Base-by-base conservation (phyloP, 2,329 filamentous ascomycete species). In the Sporothrix brasiliensis region DNA sequence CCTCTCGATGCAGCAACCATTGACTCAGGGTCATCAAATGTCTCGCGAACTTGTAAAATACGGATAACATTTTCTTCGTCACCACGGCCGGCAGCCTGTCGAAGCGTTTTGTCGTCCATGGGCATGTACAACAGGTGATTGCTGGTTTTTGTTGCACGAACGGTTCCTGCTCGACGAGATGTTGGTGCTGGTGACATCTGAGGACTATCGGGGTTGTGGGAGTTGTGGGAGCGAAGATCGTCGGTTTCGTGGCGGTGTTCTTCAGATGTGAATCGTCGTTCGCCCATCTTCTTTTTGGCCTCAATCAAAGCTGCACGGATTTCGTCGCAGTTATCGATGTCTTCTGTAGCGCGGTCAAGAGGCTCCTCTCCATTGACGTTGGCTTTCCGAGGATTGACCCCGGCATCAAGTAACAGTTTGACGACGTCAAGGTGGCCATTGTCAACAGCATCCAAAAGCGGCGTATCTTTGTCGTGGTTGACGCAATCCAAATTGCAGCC, bases 301-400 rank as follows among this genome's bases (percentile, higher is more conserved):
- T 84, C 89, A 49, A 88, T 84, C 34, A 95, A 82, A 3, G 88
- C 85, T 16, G 83, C 86, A 69, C 92, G 89, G 53, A 97, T 95
- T 72, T 93, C 92, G 19, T 89, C 87, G n/a, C 88, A 89, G 72
- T 95, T 90, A 3, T 96, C 92, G 10, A 88, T 83, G 54, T 94
- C 90, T 10, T 89, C 86, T 44, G 88, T 88, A 13, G 97, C 87
- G 70, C 95, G 87, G 75, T 97, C 94, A 44, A 97, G 87, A 0
- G 95, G 94, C 76, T 97, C 93, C 77, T 97, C 91, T 5, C 95
- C 95, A 76, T 93, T 91, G n/a, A 92, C 89, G 77, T 98, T 97
- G 61, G 93, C 90, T 74, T 93, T 92, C 66, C 93, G 89, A 65
- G 95, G 95, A 77, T 99, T 96, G 14, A 97, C 94, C 13, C 94